A percentile compares a stretch with the other conserved stretches of the same genome.
Evolutionary conservation across 129 eudicot genomes (phyloP).

Genomic region (Pittosporum tobira): DNA sequence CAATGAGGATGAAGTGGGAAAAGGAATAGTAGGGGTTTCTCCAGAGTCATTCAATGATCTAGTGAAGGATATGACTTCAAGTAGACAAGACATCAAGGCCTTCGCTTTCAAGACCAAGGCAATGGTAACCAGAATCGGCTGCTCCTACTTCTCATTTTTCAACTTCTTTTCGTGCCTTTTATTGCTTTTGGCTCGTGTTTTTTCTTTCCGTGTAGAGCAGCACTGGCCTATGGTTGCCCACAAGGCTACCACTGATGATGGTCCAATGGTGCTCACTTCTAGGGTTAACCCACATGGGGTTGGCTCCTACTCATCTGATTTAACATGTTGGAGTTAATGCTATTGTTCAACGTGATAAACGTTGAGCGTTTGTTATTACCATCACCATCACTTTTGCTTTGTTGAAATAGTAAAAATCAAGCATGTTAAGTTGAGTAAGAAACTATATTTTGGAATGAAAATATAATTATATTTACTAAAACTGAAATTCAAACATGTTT

Average conservation of each 20-base stretch:
- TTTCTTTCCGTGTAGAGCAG: not conserved
- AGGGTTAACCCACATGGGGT: not conserved
- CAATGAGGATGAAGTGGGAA: conserved; percentile 8
- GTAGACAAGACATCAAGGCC: conserved; percentile 30
- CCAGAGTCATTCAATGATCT: conserved; percentile 34
- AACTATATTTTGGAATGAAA: too few species aligned
- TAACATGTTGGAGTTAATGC: not conserved
- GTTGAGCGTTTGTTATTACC: too few species aligned
- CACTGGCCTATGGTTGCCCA: not conserved
- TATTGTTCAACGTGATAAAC: too few species aligned
- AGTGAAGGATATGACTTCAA: conserved; percentile 29
- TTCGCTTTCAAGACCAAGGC: conserved; percentile 38
- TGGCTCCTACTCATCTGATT: not conserved
- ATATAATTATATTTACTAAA: too few species aligned
- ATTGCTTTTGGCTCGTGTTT: conserved; percentile 2
- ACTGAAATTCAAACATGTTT: too few species aligned
- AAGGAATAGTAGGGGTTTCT: conserved; percentile 4
- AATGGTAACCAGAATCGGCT: conserved; percentile 15
- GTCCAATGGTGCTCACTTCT: not conserved
- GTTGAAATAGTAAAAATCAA: too few species aligned
- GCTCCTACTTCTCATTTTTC: not conserved
- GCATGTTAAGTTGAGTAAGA: too few species aligned
- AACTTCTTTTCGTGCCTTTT: not conserved
- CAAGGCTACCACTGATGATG: not conserved
- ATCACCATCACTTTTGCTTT: too few species aligned